Conservation (phyloP, 371 early-diverging fungal species). For the Mortierella sp. region DNA sequence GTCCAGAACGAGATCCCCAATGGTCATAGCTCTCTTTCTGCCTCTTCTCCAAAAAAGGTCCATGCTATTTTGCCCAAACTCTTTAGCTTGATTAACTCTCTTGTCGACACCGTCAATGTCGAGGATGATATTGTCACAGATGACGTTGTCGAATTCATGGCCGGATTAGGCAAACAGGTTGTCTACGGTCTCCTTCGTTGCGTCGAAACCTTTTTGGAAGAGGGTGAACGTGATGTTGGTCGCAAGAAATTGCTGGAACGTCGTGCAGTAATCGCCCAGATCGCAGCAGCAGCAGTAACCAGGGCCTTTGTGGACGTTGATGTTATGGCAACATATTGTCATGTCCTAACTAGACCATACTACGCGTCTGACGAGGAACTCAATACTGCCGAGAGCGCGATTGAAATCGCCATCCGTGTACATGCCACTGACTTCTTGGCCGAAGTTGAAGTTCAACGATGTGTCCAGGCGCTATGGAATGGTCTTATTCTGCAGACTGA, state of each 20-base stretch:
- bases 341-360: slow-evolving; percentile 46
- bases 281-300: slow-evolving; percentile 40
- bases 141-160: slow-evolving; percentile 49
- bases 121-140: slow-evolving; percentile 50
- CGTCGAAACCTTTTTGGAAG: slow-evolving; percentile 35
- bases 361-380: slow-evolving; percentile 34
- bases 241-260: slow-evolving; percentile 39
- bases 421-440: slow-evolving; percentile 58
- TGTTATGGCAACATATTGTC: slow-evolving; percentile 51
- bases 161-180: slow-evolving; percentile 46
- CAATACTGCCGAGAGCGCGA: slow-evolving; percentile 50
- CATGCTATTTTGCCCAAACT: slow-evolving; percentile 47
- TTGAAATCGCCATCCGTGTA: slow-evolving; percentile 57
- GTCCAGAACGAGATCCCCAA: slow-evolving; percentile 52
- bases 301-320: slow-evolving; percentile 52
- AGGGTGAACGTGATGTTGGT: slow-evolving; percentile 46
- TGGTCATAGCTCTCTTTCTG: slow-evolving; percentile 20
- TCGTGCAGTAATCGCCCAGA: slow-evolving; percentile 38
- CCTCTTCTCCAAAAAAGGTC: slow-evolving; percentile 45
- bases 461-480: slow-evolving; percentile 59
- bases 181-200: slow-evolving; percentile 54
- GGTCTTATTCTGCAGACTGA: slow-evolving; percentile 51
- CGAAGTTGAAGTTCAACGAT: slow-evolving; percentile 55
- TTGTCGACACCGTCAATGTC: slow-evolving; percentile 38
- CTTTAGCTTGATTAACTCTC: slow-evolving; percentile 44